These are phyloP conservation scores for Lentinula detonsa DNA, from an alignment of 768 basidiomycete species.

Conservation along the genomic window DNA sequence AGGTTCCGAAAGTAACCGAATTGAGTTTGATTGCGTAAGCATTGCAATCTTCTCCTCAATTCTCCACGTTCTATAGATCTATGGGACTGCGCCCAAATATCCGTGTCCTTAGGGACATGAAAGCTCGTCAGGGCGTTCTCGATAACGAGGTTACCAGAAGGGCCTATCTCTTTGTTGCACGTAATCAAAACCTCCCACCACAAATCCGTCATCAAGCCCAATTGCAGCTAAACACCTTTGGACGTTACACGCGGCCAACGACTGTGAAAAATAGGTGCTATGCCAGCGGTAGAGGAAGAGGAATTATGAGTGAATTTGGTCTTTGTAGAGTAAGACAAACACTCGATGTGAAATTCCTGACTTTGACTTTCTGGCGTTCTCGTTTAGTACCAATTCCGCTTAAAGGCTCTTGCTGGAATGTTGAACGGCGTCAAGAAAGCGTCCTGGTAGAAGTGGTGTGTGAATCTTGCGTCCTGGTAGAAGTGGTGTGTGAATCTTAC, in stretches of 20 bases:
- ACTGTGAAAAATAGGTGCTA: slow-evolving; percentile 86
- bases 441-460: slow-evolving; percentile 80
- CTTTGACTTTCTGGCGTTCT: neutral
- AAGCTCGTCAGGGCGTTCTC: slow-evolving; percentile 64
- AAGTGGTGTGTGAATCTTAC: slow-evolving; percentile 3
- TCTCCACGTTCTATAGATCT: neutral
- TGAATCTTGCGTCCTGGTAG: no score
- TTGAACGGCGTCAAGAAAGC: slow-evolving; percentile 87
- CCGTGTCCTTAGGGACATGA: slow-evolving; percentile 69
- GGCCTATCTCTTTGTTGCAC: slow-evolving; percentile 89
- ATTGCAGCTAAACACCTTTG: slow-evolving; percentile 86
- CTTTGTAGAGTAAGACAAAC: slow-evolving; percentile 61
- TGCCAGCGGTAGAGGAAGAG: slow-evolving; percentile 81
- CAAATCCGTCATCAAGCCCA: slow-evolving; percentile 92
- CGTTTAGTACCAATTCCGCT: slow-evolving; percentile 80
- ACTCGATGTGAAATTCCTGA: slow-evolving; percentile 9
- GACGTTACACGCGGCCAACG: slow-evolving; percentile 75
- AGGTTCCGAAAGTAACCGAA: slow-evolving; percentile 17
- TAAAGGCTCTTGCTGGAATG: slow-evolving; percentile 77
- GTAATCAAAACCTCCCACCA: slow-evolving; percentile 84
- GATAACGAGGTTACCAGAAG: slow-evolving; percentile 78
- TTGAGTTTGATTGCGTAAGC: neutral
- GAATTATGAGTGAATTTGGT: slow-evolving; percentile 85
- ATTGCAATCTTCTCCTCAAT: neutral
- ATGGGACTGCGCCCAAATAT: slow-evolving; percentile 23